These are phyloP conservation scores for Crithidia sp. DNA, from an alignment of 208 protist species.

Conservation along the genomic window DNA sequence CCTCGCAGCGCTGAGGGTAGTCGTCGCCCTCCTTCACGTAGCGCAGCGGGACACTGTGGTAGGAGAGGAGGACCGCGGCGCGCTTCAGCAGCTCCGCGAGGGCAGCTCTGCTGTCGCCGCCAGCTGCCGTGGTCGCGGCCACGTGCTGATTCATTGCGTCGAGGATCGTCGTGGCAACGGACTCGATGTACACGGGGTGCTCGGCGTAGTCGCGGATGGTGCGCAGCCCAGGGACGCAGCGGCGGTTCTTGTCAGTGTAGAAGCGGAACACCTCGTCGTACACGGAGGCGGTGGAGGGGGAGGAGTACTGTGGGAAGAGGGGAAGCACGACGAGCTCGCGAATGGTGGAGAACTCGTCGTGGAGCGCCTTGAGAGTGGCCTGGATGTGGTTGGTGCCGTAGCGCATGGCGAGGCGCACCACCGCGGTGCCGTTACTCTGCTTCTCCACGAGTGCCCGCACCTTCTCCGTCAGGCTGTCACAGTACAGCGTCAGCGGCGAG, in stretches of 20 bases:
- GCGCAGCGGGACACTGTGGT: conserved; percentile 42
- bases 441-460: neutral
- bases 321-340: conserved; percentile 43
- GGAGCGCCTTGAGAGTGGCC: conserved; percentile 12
- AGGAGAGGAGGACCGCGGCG: conserved; percentile 33
- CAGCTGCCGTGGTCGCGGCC: neutral
- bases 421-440: neutral
- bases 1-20: conserved; percentile 33
- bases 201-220: conserved; percentile 44
- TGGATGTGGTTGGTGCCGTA: conserved; percentile 31
- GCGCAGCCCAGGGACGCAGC: conserved; percentile 37
- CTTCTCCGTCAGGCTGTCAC: conserved; percentile 4
- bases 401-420: conserved; percentile 29
- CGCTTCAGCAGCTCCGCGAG: neutral
- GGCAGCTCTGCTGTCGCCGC: neutral
- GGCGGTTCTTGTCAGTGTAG: conserved; percentile 19
- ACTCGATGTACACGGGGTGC: conserved; percentile 40
- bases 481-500: conserved; percentile 10
- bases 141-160: conserved; percentile 12
- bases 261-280: conserved; percentile 52
- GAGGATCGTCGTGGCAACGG: conserved; percentile 24
- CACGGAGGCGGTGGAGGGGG: conserved; percentile 34
- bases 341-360: conserved; percentile 15
- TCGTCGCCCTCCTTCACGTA: conserved; percentile 38
- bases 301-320: conserved; percentile 58